These are phyloP conservation scores for Labyrinthula sp. DNA, from an alignment of 352 stramenopile genomes.

Conservation along the genomic window DNA sequence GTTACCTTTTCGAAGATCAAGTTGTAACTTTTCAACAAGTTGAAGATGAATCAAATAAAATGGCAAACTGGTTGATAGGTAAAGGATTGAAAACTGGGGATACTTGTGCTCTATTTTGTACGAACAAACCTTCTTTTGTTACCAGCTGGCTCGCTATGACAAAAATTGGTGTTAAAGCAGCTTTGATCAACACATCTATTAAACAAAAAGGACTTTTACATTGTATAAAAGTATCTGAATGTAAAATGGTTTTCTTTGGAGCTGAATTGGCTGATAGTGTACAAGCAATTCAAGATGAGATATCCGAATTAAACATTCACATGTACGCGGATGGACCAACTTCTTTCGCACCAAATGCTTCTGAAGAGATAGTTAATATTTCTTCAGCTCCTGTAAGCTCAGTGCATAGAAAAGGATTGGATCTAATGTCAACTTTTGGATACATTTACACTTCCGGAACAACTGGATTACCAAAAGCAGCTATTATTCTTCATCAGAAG, in stretches of 20 bases:
- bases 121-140: constrained; percentile 57
- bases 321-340: constrained; percentile 30
- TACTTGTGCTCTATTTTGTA: constrained; percentile 53
- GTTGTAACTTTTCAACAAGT: constrained; percentile 41
- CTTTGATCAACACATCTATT: constrained; percentile 56
- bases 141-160: constrained; percentile 51
- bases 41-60: constrained; percentile 46
- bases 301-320: constrained; percentile 36
- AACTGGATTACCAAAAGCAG: constrained; percentile 50
- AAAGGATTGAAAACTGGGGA: constrained; percentile 41
- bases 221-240: constrained; percentile 44
- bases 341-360: constrained; percentile 21
- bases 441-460: constrained; percentile 62
- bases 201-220: constrained; percentile 47
- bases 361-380: constrained; percentile 23
- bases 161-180: constrained; percentile 52
- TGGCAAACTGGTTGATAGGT: constrained; percentile 47
- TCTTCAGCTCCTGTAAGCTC: constrained; percentile 3
- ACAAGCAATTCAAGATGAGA: constrained; percentile 29
- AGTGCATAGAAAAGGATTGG: constrained; percentile 33
- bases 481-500: constrained; percentile 48
- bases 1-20: constrained; percentile 20
- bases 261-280: constrained; percentile 43
- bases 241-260: constrained; percentile 47
- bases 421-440: constrained; percentile 41